Base-by-base conservation (phyloP, 2,329 filamentous ascomycete genomes). In the Microdochium paspali region DNA sequence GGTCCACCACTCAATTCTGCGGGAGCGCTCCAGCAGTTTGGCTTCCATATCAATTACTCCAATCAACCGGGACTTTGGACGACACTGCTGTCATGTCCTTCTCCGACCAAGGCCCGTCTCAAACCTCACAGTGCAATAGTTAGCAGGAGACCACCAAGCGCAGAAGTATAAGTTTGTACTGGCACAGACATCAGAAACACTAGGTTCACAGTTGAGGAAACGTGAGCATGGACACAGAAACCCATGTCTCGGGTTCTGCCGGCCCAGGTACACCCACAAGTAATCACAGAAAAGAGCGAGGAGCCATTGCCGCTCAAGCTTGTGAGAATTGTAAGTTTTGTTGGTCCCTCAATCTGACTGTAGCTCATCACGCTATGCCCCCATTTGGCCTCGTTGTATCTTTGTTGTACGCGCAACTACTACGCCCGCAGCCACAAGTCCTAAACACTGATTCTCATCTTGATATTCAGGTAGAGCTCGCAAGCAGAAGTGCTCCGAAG, bases 401-500 rank as follows among this genome's bases (percentile, higher is more conserved):
- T n/a, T n/a, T n/a, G n/a, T n/a, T n/a, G n/a, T n/a, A n/a, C n/a
- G n/a, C n/a, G n/a, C n/a, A n/a, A n/a, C n/a, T n/a, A n/a, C n/a
- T n/a, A n/a, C n/a, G n/a, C n/a, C n/a, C n/a, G n/a, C n/a, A n/a
- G n/a, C n/a, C n/a, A n/a, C n/a, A n/a, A n/a, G n/a, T n/a, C n/a
- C n/a, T n/a, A n/a, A n/a, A n/a, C n/a, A 28, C 13, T 13, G 13
- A 28, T 7, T 28, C 26, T 28, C 4, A 25, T 24, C 7, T 21
- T 23, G 4, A 10, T 32, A 6, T 12, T 32, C 25, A 46, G 23
- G 42, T n/a, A 24, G 23, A 44, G 42, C 24, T 25, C 42, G 24
- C 42, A 44, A 44, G 24, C 42, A 44, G n/a, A 44, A 44, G n/a
- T 84, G 80, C 62, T 79, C 82, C 58, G 80, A 84, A 59, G 67